Evolutionary conservation across 83 land plant species (phyloP).

Genomic region (Diphasiastrum complanatum): DNA sequence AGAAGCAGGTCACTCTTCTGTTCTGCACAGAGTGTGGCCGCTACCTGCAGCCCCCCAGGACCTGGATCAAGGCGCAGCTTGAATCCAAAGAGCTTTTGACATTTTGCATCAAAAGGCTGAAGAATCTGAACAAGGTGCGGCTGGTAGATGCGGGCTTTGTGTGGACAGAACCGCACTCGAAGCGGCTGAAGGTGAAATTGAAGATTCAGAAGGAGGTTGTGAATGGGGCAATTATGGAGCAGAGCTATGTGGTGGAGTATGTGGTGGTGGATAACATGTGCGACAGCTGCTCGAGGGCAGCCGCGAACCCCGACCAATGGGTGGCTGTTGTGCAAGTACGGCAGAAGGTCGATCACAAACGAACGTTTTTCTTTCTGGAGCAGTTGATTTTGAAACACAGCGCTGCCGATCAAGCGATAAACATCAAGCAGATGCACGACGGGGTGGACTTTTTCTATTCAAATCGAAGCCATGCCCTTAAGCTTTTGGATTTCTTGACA

Average conservation of each 20-base stretch:
- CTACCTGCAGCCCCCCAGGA: constrained; percentile 65
- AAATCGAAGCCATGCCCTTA: constrained; percentile 58
- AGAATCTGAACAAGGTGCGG: constrained; percentile 47
- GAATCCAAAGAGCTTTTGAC: constrained; percentile 74
- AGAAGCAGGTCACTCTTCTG: constrained; percentile 48
- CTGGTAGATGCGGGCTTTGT: constrained; percentile 63
- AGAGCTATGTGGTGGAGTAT: constrained; percentile 55
- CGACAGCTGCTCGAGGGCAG: constrained; percentile 48
- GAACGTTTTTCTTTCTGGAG: constrained; percentile 68
- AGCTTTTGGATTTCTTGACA: constrained; percentile 53
- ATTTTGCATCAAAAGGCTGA: constrained; percentile 56
- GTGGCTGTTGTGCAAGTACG: constrained; percentile 67
- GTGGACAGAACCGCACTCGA: constrained; percentile 81
- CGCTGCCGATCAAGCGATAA: constrained; percentile 47
- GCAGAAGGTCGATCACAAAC: constrained; percentile 66
- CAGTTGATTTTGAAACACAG: constrained; percentile 67
- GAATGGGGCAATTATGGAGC: constrained; percentile 61
- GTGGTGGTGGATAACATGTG: constrained; percentile 63
- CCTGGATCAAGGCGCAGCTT: constrained; percentile 54
- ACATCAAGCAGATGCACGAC: constrained; percentile 50
- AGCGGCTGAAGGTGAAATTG: constrained; percentile 57
- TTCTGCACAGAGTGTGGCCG: constrained; percentile 55
- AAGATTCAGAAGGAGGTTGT: constrained; percentile 58
- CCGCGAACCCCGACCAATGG: constrained; percentile 85
- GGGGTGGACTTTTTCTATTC: constrained; percentile 72